Conservation (phyloP, 179 eudicot genomes). For the Sideroxylon spinosum region DNA sequence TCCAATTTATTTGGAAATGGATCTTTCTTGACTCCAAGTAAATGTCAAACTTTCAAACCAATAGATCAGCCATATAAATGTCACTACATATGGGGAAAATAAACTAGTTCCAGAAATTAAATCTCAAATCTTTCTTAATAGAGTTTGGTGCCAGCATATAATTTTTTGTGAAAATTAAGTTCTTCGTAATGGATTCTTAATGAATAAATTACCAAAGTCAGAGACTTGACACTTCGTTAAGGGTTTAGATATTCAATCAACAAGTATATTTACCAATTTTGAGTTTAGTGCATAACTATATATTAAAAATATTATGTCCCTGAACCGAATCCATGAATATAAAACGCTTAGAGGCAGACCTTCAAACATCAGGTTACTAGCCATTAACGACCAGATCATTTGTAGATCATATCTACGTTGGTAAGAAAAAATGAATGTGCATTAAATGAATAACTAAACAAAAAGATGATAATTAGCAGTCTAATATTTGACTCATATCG, state of each 20-base stretch:
- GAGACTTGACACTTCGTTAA: no score
- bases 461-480: background rate
- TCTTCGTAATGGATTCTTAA: no score
- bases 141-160: background rate
- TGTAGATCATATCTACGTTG: background rate
- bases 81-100: background rate
- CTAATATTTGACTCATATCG: background rate
- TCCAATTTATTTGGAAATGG: no score
- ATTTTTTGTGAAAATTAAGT: conserved; percentile 4
- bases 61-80: background rate
- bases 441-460: background rate
- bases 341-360: background rate
- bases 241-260: no score
- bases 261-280: no score
- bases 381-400: background rate
- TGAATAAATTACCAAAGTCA: no score
- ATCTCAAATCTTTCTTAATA: background rate
- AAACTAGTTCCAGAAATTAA: background rate
- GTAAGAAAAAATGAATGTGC: background rate
- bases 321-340: no score
- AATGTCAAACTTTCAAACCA: background rate
- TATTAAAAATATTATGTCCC: no score
- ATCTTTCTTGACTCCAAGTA: no score
- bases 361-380: background rate
- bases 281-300: no score